Percentiles rank a stretch among this genome's conserved stretches.
Evolutionary conservation across 768 basidiomycete genomes (phyloP).

Genomic region (Tulasnella sp.): DNA sequence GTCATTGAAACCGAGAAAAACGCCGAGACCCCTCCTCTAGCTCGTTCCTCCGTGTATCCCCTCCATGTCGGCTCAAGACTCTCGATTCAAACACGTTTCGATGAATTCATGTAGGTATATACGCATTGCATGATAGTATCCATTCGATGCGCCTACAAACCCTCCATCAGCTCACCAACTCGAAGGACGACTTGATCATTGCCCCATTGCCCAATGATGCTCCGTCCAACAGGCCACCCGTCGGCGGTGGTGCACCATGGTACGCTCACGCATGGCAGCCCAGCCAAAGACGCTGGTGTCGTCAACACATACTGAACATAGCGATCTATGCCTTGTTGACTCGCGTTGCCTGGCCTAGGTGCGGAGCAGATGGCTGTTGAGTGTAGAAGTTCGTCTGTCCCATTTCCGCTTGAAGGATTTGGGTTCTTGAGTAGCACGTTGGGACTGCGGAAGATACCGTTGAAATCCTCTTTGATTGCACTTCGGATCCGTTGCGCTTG

Average conservation of each 20-base stretch:
- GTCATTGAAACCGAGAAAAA: neutral
- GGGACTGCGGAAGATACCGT: constrained; percentile 63
- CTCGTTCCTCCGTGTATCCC: too few species aligned
- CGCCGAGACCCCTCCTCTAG: too few species aligned
- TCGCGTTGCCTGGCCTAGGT: constrained; percentile 53
- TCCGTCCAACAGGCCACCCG: constrained; percentile 84
- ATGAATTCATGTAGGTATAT: too few species aligned
- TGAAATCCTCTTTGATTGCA: constrained; percentile 72
- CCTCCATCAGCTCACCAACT: constrained; percentile 37
- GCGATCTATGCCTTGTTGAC: constrained; percentile 49
- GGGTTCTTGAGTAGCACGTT: constrained; percentile 48
- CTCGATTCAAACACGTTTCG: too few species aligned
- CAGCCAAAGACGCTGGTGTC: constrained; percentile 88
- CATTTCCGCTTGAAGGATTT: neutral
- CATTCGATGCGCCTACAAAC: neutral
- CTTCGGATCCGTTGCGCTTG: constrained; percentile 85
- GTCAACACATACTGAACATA: constrained; percentile 94
- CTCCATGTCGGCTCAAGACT: neutral
- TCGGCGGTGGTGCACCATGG: constrained; percentile 56
- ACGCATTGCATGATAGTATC: too few species aligned
- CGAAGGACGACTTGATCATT: constrained; percentile 42
- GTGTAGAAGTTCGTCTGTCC: constrained; percentile 81
- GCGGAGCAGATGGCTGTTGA: constrained; percentile 88
- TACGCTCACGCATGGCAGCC: constrained; percentile 79
- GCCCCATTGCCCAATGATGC: constrained; percentile 89